Base-by-base conservation (phyloP, 139 green algal species). In the Trebouxia sp. region DNA sequence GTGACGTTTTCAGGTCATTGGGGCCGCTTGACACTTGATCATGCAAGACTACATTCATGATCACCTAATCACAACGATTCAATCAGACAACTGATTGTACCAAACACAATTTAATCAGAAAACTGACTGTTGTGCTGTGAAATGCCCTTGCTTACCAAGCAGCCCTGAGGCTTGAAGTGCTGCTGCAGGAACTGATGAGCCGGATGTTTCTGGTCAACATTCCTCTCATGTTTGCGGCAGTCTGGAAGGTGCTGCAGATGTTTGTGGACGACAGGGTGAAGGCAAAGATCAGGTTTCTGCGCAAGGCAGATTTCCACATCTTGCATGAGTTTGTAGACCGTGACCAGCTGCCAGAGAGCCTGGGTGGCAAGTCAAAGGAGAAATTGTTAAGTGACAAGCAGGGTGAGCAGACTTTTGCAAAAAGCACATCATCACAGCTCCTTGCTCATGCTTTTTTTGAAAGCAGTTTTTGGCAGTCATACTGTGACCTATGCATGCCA, bases 261-360 rank as follows among this genome's bases (percentile, higher is more conserved):
- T 80, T 80, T 58, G 76, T 80, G 76, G 76, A 80, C 32, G 76
- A 80, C 35, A 41, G 76, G 26, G 76, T 80, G 35, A 80, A 80
- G 76, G 76, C 76, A 17, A 80, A 80, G 37, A 80, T 80, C 51
- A 62, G 76, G 48, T 80, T 80, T 26, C 76, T 80, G 76, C 76
- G 76, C 76, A 69, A 70, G 22, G 51, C 50, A 48, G 76, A 80
- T 20, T 62, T 80, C 24, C 32, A 70, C 32, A 70, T 70, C 32
- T 39, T 80, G 22, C 76, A 80, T 65, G 76, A 80, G 76, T 80
- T 80, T 48, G 41, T 80, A 0, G 76, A 80, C 26, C 35, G 50
- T 1, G 50, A 80, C 35, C 26, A 42, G 35, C 53, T 80, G 76
- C 76, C 76, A 17, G 37, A 80, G 51, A 45, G n/a, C 37, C 53